phyloP scores from a whole-genome alignment of 2,329 filamentous ascomycete species.

The Teratosphaeria destructans region DNA sequence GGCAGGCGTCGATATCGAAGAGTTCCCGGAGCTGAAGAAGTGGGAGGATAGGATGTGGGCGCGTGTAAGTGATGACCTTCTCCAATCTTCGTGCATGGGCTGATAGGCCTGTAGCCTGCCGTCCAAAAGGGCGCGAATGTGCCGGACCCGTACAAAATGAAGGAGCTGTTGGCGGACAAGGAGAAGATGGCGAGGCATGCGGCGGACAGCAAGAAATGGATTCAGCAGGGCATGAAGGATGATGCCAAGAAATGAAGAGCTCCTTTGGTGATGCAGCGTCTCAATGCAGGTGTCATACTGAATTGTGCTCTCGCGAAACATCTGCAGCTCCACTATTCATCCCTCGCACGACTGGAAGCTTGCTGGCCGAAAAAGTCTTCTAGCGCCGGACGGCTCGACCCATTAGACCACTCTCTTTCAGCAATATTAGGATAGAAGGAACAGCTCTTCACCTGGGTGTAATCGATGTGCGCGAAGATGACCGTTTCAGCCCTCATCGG shows the following conservation, averaged over 20 bases:
- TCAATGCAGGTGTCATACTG: too few relatives aligned
- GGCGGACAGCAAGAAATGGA: slow-evolving; percentile 27
- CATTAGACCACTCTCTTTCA: neutral
- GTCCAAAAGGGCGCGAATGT: slow-evolving; percentile 66
- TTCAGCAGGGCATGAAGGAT: slow-evolving; percentile 56
- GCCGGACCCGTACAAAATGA: slow-evolving; percentile 52
- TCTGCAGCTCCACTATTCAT: too few relatives aligned
- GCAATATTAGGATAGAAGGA: neutral
- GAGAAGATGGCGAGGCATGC: slow-evolving; percentile 48
- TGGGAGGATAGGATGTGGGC: slow-evolving; percentile 55
- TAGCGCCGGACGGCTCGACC: neutral
- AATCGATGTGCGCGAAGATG: neutral
- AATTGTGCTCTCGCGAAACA: too few relatives aligned
- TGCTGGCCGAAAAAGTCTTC: neutral
- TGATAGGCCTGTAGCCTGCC: slow-evolving; percentile 36
- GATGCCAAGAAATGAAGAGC: slow-evolving; percentile 45
- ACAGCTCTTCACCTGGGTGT: neutral
- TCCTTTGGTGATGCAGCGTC: slow-evolving; percentile 5
- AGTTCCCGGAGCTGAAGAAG: slow-evolving; percentile 64
- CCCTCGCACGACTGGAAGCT: neutral
- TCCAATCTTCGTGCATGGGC: too few relatives aligned
- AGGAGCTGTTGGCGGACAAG: slow-evolving; percentile 48
- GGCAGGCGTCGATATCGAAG: slow-evolving; percentile 56
- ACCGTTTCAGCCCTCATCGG: neutral
- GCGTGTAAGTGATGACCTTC: neutral